Evolutionary conservation across 2,329 filamentous ascomycete species (phyloP).

Genomic region (Penicillium sp.): DNA sequence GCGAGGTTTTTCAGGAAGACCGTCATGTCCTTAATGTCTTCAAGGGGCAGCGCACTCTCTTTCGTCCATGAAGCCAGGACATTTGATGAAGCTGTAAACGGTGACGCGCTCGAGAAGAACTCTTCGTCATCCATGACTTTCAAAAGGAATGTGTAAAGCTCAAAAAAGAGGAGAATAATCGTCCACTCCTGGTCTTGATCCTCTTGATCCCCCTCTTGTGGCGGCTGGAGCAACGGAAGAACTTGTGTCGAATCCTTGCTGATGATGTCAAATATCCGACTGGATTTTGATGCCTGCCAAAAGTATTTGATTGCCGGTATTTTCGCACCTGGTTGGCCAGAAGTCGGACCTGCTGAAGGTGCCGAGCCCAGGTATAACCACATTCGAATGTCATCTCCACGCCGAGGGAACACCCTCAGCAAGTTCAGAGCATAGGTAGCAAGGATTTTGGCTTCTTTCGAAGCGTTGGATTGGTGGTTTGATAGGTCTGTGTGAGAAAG

Average conservation of each 20-base stretch:
- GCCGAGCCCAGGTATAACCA: conserved; percentile 80
- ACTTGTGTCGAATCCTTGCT: conserved; percentile 57
- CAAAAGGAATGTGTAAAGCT: conserved; percentile 89
- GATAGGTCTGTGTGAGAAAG: conserved; percentile 23
- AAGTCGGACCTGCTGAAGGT: conserved; percentile 34
- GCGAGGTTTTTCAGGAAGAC: conserved; percentile 86
- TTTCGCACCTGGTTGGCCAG: conserved; percentile 32
- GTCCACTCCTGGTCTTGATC: conserved; percentile 73
- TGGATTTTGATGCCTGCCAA: conserved; percentile 66
- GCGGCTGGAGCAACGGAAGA: conserved; percentile 54
- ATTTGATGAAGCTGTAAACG: conserved; percentile 46
- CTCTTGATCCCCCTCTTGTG: conserved; percentile 30
- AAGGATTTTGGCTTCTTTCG: conserved; percentile 66
- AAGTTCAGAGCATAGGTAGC: conserved; percentile 85
- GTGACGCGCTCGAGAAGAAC: conserved; percentile 66
- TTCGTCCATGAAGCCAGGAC: conserved; percentile 55
- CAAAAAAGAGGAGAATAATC: conserved; percentile 83
- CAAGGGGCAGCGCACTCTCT: conserved; percentile 66
- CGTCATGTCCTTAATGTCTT: conserved; percentile 71
- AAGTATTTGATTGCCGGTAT: conserved; percentile 77
- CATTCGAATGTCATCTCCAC: conserved; percentile 89
- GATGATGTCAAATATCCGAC: conserved; percentile 58
- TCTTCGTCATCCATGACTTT: conserved; percentile 96
- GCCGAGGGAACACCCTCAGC: conserved; percentile 76
- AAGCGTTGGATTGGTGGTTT: conserved; percentile 36